A percentile compares a stretch with the other conserved stretches of the same genome.
phyloP scores from a whole-genome alignment of 371 early-diverging fungal species.

The Batrachochytrium dendrobatidis region DNA sequence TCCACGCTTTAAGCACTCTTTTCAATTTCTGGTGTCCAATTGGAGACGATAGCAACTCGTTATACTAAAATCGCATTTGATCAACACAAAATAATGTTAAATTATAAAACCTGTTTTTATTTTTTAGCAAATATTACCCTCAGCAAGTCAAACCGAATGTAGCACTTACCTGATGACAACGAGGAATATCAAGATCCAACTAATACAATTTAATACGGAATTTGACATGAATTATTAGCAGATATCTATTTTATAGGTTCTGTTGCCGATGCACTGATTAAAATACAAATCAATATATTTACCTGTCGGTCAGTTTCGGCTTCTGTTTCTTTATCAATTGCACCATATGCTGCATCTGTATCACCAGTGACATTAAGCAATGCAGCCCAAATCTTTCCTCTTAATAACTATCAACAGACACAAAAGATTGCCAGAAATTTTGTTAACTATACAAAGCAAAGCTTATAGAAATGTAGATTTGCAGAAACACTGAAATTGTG shows the following conservation, averaged over 20 bases:
- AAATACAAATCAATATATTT: neutral
- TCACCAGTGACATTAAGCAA: constrained; percentile 61
- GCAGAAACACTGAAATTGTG: neutral
- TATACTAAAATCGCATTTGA: constrained; percentile 49
- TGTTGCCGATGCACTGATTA: neutral
- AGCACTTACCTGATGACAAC: constrained; percentile 55
- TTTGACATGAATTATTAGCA: neutral
- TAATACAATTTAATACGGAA: constrained; percentile 2
- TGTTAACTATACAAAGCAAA: neutral
- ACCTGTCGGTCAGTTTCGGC: constrained; percentile 22
- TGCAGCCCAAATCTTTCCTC: constrained; percentile 74
- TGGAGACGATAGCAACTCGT: constrained; percentile 62
- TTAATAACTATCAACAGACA: constrained; percentile 46
- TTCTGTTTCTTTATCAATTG: constrained; percentile 47
- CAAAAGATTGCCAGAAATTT: too few relatives aligned
- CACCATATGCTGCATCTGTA: constrained; percentile 47
- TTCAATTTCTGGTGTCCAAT: constrained; percentile 64
- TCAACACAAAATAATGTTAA: neutral
- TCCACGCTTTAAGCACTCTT: constrained; percentile 39
- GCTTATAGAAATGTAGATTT: neutral
- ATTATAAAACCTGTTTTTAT: neutral
- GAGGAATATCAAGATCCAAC: constrained; percentile 60
- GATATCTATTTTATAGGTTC: neutral
- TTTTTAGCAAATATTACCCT: neutral
- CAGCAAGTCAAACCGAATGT: neutral